phyloP scores from a whole-genome alignment of 2,329 filamentous ascomycete genomes.

The Colletotrichum filicis region DNA sequence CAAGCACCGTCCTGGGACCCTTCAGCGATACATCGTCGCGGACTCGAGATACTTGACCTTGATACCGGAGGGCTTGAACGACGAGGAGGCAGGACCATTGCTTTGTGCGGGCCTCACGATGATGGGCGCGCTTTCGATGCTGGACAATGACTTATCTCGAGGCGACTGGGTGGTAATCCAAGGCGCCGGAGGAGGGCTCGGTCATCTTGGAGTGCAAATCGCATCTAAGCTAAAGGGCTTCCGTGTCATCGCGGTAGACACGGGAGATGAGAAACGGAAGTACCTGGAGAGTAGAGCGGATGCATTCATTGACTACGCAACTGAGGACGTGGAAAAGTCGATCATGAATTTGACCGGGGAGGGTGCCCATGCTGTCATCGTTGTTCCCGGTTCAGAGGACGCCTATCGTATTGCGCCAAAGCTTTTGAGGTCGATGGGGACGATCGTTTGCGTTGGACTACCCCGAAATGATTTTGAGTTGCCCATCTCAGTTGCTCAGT shows the following conservation, averaged over 20 bases:
- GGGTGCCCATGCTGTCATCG: slow-evolving; percentile 41
- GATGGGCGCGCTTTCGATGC: slow-evolving; percentile 41
- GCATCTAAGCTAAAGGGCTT: slow-evolving; percentile 36
- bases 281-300: slow-evolving; percentile 41
- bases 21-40: slow-evolving; percentile 45
- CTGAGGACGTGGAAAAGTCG: slow-evolving; percentile 36
- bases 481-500: slow-evolving; percentile 35
- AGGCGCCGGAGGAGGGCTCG: slow-evolving; percentile 46
- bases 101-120: slow-evolving; percentile 48
- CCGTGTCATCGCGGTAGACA: slow-evolving; percentile 44
- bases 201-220: slow-evolving; percentile 47
- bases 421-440: slow-evolving; percentile 41
- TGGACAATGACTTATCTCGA: background rate
- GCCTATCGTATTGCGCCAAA: slow-evolving; percentile 40
- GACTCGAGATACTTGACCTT: slow-evolving; percentile 42
- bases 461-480: slow-evolving; percentile 42
- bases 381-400: slow-evolving; percentile 40
- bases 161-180: slow-evolving; percentile 45
- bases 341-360: slow-evolving; percentile 41
- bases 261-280: slow-evolving; percentile 37
- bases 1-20: slow-evolving; percentile 45
- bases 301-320: slow-evolving; percentile 42
- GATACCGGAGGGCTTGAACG: slow-evolving; percentile 39
- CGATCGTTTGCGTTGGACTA: slow-evolving; percentile 40
- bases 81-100: slow-evolving; percentile 41